These are phyloP conservation scores for Quercus engelmannii DNA, from an alignment of 306 rosid species.

Conservation along the genomic window DNA sequence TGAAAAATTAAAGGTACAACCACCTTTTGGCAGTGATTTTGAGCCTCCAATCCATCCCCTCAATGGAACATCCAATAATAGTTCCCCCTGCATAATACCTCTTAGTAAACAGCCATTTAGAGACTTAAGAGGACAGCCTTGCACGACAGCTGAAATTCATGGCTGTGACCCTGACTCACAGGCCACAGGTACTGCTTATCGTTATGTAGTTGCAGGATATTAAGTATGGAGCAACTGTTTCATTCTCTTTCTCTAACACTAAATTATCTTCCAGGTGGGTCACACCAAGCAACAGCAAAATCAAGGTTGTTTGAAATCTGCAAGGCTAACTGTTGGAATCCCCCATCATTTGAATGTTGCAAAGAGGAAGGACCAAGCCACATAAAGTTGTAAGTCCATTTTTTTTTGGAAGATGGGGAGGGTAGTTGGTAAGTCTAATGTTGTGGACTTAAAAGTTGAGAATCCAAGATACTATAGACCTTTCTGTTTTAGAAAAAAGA, in stretches of 20 bases:
- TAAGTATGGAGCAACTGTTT: slow-evolving; percentile 1
- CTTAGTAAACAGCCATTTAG: slow-evolving; percentile 5
- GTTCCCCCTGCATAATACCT: slow-evolving; percentile 19
- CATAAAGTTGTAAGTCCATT: slow-evolving; percentile 40
- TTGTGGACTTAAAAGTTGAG: slow-evolving; percentile 39
- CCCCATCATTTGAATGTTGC: slow-evolving; percentile 69
- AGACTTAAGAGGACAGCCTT: neutral
- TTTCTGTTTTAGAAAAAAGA: neutral
- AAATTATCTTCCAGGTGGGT: slow-evolving; percentile 30
- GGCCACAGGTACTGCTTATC: slow-evolving; percentile 39
- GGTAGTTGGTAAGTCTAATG: neutral
- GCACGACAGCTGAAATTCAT: slow-evolving; percentile 20
- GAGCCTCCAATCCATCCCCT: slow-evolving; percentile 19
- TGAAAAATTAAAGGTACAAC: slow-evolving; percentile 21
- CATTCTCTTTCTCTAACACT: slow-evolving; percentile 9
- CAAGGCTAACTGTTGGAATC: slow-evolving; percentile 58
- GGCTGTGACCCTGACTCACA: slow-evolving; percentile 24
- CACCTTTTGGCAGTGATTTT: slow-evolving; percentile 19
- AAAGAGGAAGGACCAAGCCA: slow-evolving; percentile 83
- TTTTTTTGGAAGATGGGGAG: neutral
- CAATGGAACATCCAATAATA: slow-evolving; percentile 7
- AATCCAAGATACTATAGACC: slow-evolving; percentile 10
- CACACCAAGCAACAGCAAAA: slow-evolving; percentile 44
- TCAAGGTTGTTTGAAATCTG: slow-evolving; percentile 68
- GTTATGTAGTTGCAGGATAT: slow-evolving; percentile 11